Conservation (phyloP, 768 basidiomycete species). For the Holtermanniella nyarrowii region DNA sequence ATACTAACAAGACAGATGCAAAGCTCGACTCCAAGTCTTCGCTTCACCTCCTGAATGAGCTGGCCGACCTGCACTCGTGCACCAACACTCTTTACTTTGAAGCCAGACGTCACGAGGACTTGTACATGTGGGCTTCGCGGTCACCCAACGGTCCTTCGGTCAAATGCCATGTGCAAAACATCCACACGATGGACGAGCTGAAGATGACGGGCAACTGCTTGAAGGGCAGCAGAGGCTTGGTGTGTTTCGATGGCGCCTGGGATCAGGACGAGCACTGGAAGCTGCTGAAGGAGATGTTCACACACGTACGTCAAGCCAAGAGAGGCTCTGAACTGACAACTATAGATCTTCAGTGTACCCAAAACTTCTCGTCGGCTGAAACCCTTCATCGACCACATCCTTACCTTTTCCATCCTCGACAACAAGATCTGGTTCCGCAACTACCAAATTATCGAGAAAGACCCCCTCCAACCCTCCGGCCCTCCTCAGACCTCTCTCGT, state of each 20-base stretch:
- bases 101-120: constrained; percentile 84
- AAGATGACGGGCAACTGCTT: constrained; percentile 99
- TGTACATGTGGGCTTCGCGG: constrained; percentile 94
- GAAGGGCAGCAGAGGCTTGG: constrained; percentile 81
- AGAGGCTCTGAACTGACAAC: too few species aligned
- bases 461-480: constrained; percentile 75
- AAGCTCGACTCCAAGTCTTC: constrained; percentile 97
- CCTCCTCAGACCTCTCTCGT: constrained; percentile 77
- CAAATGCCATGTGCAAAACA: constrained; percentile 95
- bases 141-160: constrained; percentile 95
- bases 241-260: constrained; percentile 85
- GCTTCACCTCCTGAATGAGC: constrained; percentile 80
- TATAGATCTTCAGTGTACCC: constrained; percentile 91
- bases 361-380: constrained; percentile 81
- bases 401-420: constrained; percentile 92
- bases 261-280: constrained; percentile 78
- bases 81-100: constrained; percentile 97
- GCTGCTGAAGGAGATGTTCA: constrained; percentile 70
- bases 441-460: constrained; percentile 94
- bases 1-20: constrained; percentile 53
- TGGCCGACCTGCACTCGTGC: constrained; percentile 94
- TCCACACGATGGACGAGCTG: constrained; percentile 99
- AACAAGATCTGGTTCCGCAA: constrained; percentile 98
- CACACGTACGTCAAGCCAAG: constrained; percentile 35
- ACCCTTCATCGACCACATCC: constrained; percentile 94